A percentile compares a stretch with the other conserved stretches of the same genome.
Conservation (phyloP, 2,329 filamentous ascomycete genomes). For the Alternaria triticina region DNA sequence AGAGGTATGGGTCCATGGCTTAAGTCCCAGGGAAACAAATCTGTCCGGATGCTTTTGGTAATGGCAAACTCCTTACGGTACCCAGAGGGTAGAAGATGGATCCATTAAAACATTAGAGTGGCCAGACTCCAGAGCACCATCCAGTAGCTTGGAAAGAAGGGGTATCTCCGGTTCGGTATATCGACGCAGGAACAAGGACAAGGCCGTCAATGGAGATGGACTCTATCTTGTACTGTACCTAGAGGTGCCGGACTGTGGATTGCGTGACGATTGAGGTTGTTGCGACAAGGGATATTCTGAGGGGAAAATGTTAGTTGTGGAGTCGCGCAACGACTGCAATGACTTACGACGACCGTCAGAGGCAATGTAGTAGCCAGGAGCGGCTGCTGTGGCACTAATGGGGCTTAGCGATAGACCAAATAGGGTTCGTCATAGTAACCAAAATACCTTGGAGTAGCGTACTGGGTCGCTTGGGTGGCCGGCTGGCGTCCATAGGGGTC, state of each 20-base stretch:
- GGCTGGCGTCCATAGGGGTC: constrained; percentile 36
- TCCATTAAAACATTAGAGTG: constrained; percentile 34
- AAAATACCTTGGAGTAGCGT: constrained; percentile 51
- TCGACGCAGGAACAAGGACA: constrained; percentile 39
- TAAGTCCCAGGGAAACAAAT: constrained; percentile 23
- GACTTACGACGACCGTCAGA: constrained; percentile 49
- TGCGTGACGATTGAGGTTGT: constrained; percentile 33
- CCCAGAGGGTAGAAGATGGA: constrained; percentile 29
- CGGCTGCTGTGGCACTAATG: constrained; percentile 38
- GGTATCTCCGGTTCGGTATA: constrained; percentile 45
- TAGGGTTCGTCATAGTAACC: constrained; percentile 45
- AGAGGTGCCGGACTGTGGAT: constrained; percentile 30
- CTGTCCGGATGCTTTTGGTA: constrained; percentile 34
- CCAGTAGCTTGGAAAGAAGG: constrained; percentile 37
- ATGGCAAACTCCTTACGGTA: constrained; percentile 31
- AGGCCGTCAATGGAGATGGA: constrained; percentile 33
- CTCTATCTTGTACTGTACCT: constrained; percentile 34
- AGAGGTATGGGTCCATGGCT: constrained; percentile 19
- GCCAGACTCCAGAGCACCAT: constrained; percentile 41
- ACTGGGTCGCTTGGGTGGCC: constrained; percentile 26
- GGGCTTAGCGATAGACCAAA: constrained; percentile 51
- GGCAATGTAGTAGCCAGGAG: constrained; percentile 47
- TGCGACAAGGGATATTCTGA: constrained; percentile 44
- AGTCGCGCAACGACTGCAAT: neutral
- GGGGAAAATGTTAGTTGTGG: constrained; percentile 22